Percentiles rank a stretch among this genome's conserved stretches.
These are phyloP conservation scores for Albifimbria verrucaria DNA, from an alignment of 2,329 filamentous ascomycete species.

Conservation along the genomic window DNA sequence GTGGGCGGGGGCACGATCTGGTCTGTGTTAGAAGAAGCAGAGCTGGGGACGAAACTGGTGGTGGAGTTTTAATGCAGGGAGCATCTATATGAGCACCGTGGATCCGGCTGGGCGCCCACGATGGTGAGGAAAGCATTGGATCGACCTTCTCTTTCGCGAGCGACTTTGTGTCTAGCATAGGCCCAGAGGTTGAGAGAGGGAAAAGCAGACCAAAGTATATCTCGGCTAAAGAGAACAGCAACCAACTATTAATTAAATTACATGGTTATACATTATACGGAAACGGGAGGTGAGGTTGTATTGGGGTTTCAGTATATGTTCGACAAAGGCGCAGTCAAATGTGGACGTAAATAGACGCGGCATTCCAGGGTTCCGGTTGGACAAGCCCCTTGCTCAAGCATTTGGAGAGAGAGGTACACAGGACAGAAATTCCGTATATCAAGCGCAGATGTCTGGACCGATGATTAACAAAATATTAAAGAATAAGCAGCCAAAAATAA, in stretches of 20 bases:
- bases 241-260: neutral
- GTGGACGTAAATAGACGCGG: neutral
- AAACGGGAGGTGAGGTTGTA: neutral
- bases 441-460: too few species aligned
- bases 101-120: neutral
- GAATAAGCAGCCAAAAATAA: too few species aligned
- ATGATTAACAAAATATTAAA: too few species aligned
- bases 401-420: neutral
- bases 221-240: neutral
- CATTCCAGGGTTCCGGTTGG: neutral
- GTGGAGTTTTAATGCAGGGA: neutral
- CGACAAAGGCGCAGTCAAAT: neutral
- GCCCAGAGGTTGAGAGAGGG: neutral
- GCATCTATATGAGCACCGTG: neutral
- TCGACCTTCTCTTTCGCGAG: neutral
- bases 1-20: neutral
- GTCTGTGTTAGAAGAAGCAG: neutral
- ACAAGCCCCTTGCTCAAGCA: neutral
- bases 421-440: too few species aligned
- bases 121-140: neutral
- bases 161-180: neutral
- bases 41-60: neutral
- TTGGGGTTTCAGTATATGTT: neutral
- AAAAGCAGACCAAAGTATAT: neutral
- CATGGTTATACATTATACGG: neutral